Evolutionary conservation across 768 basidiomycete genomes (phyloP), one percentile per base, ranked within the genome.

Genomic region (Xanthoconium stramineum): DNA sequence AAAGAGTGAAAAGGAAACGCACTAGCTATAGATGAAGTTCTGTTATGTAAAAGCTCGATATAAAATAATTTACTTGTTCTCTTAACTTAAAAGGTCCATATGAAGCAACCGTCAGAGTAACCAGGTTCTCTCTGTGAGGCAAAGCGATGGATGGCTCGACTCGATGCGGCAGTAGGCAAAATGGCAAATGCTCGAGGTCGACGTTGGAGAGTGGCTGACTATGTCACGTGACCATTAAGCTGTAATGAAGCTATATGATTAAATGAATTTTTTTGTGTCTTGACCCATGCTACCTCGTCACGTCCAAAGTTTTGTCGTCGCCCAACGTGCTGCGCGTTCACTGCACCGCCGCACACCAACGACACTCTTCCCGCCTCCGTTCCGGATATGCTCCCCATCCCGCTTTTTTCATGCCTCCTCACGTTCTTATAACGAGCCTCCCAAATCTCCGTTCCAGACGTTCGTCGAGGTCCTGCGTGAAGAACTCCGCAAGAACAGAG

Each of bases 401-500:
- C 65, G 65, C 48, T 74, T 72, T 14, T 89, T 91, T 65, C 88
- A 90, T 66, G 80, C 88, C 30, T 87, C 89, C 30, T 75, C 86
- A 38, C 76, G 79, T 43, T 77, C 79, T 32, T 77, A 71, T 40
- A 75, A 85, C 60, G 89, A 92, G 63, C 70, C 81, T 5, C 89
- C 90, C 5, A 92, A 91, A 69, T 97, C 94, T 5, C 97, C 97
- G 1, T 98, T 97, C 67, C 88, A 91, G 72, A 94, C 94, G 3
- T 99, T 99, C 62, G 94, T 98, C 9, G 91, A 98, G 35, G 94
- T 95, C 19, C 77, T 99, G 44, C 85, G 82, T 62, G 94, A 97
- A 51, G 97, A 99, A 75, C 75, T 99, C 44, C 80, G 84, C 69
- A 98, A 98, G 80, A 96, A 92, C 69, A 77, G 94, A 60, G 95